A percentile compares a stretch with the other conserved stretches of the same genome.
phyloP scores from a whole-genome alignment of 495 filamentous ascomycete species.

The Trichodelitschia bisporula region DNA sequence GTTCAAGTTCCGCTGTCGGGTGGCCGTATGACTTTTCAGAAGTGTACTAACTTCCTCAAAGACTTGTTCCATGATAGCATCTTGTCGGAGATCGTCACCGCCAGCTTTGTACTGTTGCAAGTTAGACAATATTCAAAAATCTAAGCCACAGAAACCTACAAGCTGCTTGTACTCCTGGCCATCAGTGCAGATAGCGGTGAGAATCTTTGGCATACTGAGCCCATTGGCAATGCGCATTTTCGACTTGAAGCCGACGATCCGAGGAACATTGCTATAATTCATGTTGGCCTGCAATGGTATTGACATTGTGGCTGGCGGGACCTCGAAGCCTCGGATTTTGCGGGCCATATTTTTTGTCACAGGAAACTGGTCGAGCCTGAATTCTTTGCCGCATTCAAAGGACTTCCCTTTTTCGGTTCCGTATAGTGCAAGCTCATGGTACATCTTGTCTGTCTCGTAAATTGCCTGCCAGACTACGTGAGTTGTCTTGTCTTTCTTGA shows the following conservation, averaged over 20 bases:
- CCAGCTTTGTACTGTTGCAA: slow-evolving; percentile 54
- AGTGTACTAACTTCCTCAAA: slow-evolving; percentile 88
- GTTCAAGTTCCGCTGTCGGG: slow-evolving; percentile 63
- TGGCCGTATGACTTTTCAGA: slow-evolving; percentile 59
- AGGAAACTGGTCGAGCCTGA: slow-evolving; percentile 30
- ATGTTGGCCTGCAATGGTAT: slow-evolving; percentile 45
- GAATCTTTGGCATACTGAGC: slow-evolving; percentile 75
- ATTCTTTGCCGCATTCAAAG: slow-evolving; percentile 26
- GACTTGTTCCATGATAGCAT: slow-evolving; percentile 99
- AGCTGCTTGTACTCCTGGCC: slow-evolving; percentile 66
- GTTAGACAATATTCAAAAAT: neutral
- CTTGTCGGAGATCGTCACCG: slow-evolving; percentile 89
- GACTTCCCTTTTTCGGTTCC: slow-evolving; percentile 34
- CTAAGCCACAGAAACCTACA: slow-evolving; percentile 26
- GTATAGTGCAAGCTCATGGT: slow-evolving; percentile 47
- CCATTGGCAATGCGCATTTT: slow-evolving; percentile 69
- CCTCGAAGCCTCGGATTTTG: slow-evolving; percentile 28
- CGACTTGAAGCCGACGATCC: slow-evolving; percentile 38
- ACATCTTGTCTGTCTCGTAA: slow-evolving; percentile 44
- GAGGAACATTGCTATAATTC: slow-evolving; percentile 54
- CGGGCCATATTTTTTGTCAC: slow-evolving; percentile 31
- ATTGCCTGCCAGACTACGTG: slow-evolving; percentile 35
- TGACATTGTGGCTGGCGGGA: slow-evolving; percentile 79
- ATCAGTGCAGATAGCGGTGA: slow-evolving; percentile 51
- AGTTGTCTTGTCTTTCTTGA: slow-evolving; percentile 26